These are phyloP conservation scores for Sporobolus alterniflorus DNA, from an alignment of 202 grass and related monocot species.

Conservation along the genomic window DNA sequence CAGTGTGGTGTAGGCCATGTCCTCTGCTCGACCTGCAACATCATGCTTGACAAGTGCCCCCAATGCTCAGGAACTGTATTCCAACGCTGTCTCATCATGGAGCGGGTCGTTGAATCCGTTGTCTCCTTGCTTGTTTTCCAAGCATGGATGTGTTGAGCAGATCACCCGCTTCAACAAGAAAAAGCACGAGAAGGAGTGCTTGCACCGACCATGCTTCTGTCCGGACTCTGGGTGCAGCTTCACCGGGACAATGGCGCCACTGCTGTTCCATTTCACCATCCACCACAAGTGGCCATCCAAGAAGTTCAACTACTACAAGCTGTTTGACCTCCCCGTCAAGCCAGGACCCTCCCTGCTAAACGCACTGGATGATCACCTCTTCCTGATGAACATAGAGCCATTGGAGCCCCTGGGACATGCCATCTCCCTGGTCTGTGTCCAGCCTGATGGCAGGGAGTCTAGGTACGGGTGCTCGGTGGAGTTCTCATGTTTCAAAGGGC, in stretches of 20 bases:
- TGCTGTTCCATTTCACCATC: conserved; percentile 4
- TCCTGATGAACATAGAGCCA: conserved; percentile 3
- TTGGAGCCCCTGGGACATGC: neutral
- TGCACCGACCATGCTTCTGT: conserved; percentile 13
- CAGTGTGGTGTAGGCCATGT: conserved; percentile 38
- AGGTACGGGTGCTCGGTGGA: neutral
- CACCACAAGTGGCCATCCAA: conserved; percentile 13
- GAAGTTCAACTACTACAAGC: neutral
- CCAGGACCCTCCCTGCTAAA: neutral
- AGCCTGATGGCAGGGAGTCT: neutral
- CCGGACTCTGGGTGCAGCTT: neutral
- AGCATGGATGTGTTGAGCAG: conserved; percentile 22
- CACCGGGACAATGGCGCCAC: neutral
- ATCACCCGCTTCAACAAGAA: conserved; percentile 21
- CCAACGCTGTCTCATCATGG: conserved; percentile 35
- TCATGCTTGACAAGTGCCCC: conserved; percentile 8
- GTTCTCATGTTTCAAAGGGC: conserved; percentile 11
- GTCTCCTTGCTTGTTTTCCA: conserved; percentile 12
- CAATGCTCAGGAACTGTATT: conserved; percentile 4
- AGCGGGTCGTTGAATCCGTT: conserved; percentile 15
- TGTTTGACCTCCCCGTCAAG: neutral
- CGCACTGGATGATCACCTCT: neutral
- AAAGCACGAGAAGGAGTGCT: conserved; percentile 10
- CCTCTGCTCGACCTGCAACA: conserved; percentile 10
- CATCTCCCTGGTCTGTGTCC: conserved; percentile 1